A percentile compares a stretch with the other conserved stretches of the same genome.
These are phyloP conservation scores for Earliella scabrosa DNA, from an alignment of 1,284 basidiomycete species.

Conservation along the genomic window DNA sequence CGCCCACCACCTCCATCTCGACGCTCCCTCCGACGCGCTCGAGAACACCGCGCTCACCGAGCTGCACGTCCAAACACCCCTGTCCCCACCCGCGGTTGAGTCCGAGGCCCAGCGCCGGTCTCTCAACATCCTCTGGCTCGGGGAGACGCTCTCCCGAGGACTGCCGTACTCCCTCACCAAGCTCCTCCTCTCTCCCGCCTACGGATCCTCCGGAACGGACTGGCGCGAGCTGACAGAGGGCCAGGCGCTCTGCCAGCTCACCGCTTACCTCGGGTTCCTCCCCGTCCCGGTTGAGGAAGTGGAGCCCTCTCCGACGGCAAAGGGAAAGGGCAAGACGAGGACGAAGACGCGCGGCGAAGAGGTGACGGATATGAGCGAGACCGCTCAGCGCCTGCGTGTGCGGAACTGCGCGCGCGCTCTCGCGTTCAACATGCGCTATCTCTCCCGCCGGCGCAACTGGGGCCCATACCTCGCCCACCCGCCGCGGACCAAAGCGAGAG, in stretches of 20 bases:
- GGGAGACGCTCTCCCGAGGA: conserved; percentile 23
- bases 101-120: conserved; percentile 10
- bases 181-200: conserved; percentile 25
- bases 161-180: conserved; percentile 26
- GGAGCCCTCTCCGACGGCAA: not conserved
- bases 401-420: conserved; percentile 37
- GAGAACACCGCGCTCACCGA: conserved; percentile 3
- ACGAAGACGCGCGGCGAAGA: too few relatives aligned
- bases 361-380: conserved; percentile 16
- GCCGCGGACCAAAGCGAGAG: not conserved
- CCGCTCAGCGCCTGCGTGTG: conserved; percentile 30
- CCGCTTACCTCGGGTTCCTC: conserved; percentile 23
- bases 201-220: conserved; percentile 25
- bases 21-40: not conserved
- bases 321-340: too few relatives aligned
- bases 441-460: conserved; percentile 45
- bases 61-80: conserved; percentile 1
- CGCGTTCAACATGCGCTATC: conserved; percentile 53
- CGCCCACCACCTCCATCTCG: not conserved
- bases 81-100: conserved; percentile 8
- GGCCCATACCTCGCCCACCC: conserved; percentile 46
- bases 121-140: conserved; percentile 34
- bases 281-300: conserved; percentile 9
- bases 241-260: conserved; percentile 18
- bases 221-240: conserved; percentile 26